phyloP scores from a whole-genome alignment of 2,329 filamentous ascomycete genomes.

The Trichoderma oligosporum region DNA sequence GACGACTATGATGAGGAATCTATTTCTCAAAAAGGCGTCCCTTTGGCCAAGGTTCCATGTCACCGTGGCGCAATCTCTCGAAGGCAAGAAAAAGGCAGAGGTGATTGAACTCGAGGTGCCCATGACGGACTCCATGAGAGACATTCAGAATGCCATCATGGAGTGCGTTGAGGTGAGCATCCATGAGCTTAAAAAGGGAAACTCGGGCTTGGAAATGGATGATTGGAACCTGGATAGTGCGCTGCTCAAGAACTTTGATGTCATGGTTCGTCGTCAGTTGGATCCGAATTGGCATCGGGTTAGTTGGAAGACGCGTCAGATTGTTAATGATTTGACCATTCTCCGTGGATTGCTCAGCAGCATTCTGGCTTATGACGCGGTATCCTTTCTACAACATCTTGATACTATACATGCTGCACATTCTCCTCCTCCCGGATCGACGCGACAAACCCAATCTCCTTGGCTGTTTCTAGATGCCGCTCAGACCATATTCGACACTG shows the following conservation, averaged over 20 bases:
- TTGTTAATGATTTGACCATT: slow-evolving; percentile 83
- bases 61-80: slow-evolving; percentile 80
- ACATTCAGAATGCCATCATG: slow-evolving; percentile 90
- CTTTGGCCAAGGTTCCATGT: slow-evolving; percentile 94
- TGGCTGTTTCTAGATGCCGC: slow-evolving; percentile 96
- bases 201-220: slow-evolving; percentile 87
- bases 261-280: slow-evolving; percentile 80
- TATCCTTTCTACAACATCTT: slow-evolving; percentile 87
- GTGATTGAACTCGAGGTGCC: slow-evolving; percentile 95
- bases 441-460: slow-evolving; percentile 81
- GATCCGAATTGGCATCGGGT: slow-evolving; percentile 97
- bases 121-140: slow-evolving; percentile 90
- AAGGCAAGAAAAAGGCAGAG: slow-evolving; percentile 89
- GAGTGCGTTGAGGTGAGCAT: slow-evolving; percentile 96
- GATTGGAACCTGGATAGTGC: slow-evolving; percentile 96
- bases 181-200: slow-evolving; percentile 86
- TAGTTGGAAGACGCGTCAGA: slow-evolving; percentile 91
- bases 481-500: slow-evolving; percentile 88
- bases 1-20: slow-evolving; percentile 79
- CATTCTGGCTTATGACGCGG: slow-evolving; percentile 80
- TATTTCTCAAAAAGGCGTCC: slow-evolving; percentile 84
- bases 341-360: slow-evolving; percentile 77
- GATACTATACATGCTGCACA: slow-evolving; percentile 92
- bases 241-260: slow-evolving; percentile 86
- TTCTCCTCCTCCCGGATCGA: slow-evolving; percentile 82